These are phyloP conservation scores for Colletotrichum paranaense DNA, from an alignment of 2,329 filamentous ascomycete species.

Conservation along the genomic window DNA sequence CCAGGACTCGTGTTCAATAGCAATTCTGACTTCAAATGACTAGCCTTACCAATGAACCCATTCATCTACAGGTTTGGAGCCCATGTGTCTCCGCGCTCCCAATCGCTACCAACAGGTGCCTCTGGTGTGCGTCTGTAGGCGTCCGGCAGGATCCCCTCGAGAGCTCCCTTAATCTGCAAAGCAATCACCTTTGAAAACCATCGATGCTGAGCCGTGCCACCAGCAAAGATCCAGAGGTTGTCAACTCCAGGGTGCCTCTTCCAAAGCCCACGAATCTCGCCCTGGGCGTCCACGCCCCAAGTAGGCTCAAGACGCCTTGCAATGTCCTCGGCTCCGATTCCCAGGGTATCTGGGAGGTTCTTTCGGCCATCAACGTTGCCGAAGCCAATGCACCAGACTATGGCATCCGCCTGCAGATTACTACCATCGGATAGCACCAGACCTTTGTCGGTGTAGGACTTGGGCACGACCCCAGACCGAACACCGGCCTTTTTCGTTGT, in stretches of 20 bases:
- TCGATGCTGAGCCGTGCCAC: slow-evolving; percentile 46
- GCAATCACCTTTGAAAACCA: slow-evolving; percentile 46
- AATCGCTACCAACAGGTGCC: not conserved
- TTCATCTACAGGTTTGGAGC: not conserved
- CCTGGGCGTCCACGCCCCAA: slow-evolving; percentile 54
- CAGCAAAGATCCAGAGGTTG: slow-evolving; percentile 50
- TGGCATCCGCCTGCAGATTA: slow-evolving; percentile 43
- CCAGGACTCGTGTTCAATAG: too few species aligned
- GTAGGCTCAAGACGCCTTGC: slow-evolving; percentile 48
- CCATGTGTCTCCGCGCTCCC: not conserved
- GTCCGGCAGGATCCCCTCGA: slow-evolving; percentile 47
- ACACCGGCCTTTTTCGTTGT: slow-evolving; percentile 42
- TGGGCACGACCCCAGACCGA: slow-evolving; percentile 43
- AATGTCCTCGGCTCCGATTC: slow-evolving; percentile 41
- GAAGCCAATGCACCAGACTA: slow-evolving; percentile 52
- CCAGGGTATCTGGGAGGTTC: slow-evolving; percentile 43
- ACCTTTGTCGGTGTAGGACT: slow-evolving; percentile 42
- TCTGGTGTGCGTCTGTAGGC: slow-evolving; percentile 15
- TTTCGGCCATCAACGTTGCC: slow-evolving; percentile 43
- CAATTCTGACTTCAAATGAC: not conserved
- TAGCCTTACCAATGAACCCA: not conserved
- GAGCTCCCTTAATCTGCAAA: slow-evolving; percentile 48
- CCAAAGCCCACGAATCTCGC: slow-evolving; percentile 54
- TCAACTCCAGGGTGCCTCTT: slow-evolving; percentile 46
- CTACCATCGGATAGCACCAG: slow-evolving; percentile 45